Base-by-base conservation (phyloP, 1,139 yeast genomes). In the Hemisphaericaspora xylanilytica region DNA sequence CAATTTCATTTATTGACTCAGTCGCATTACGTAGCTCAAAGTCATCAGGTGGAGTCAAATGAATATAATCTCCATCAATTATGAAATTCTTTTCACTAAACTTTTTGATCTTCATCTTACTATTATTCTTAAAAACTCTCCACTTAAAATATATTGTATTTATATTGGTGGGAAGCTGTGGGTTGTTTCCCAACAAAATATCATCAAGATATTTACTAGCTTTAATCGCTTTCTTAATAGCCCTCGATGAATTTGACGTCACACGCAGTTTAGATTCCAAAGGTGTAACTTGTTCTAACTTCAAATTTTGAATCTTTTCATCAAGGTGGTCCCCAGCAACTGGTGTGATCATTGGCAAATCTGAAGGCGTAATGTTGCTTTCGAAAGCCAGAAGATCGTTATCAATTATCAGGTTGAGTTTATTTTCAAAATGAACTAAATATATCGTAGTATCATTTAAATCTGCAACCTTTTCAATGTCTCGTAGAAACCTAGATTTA, bases 41-140 rank as follows among this genome's bases (percentile, higher is more conserved):
- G 41, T 70, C 73, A 48, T 81, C 85, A 2, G 90, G 80, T 2
- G 97, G 97, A 52, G 90, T 80, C 38, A 92, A 75, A 56, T 90
- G 94, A 12, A 92, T 80, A 55, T 89, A 90, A 53, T 89, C 96
- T 14, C 97, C 97, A 59, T 92, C 97, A 32, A 92, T 78, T 1
- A 95, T 90, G 35, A 92, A 67, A 1, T 89, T 78, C 49, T 94
- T 79, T 49, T 90, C 96, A 45, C 88, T 44, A 17, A 43, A 45
- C 15, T 44, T 87, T 38, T 89, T 76, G 41, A 81, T 80, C 46
- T 85, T 78, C 51, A 92, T 83, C 0, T 95, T 82, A 70, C 90
- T 80, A 54, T 89, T 92, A 44, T 94, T 78, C 50, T 97, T 74
- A 86, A 89, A 87, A 1, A 92, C 95, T 30, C 79, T 83, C 78